Percentiles rank a stretch among this genome's conserved stretches.
Conservation (phyloP, 1,284 basidiomycete species). For the Cutaneotrichosporon mucoides region DNA sequence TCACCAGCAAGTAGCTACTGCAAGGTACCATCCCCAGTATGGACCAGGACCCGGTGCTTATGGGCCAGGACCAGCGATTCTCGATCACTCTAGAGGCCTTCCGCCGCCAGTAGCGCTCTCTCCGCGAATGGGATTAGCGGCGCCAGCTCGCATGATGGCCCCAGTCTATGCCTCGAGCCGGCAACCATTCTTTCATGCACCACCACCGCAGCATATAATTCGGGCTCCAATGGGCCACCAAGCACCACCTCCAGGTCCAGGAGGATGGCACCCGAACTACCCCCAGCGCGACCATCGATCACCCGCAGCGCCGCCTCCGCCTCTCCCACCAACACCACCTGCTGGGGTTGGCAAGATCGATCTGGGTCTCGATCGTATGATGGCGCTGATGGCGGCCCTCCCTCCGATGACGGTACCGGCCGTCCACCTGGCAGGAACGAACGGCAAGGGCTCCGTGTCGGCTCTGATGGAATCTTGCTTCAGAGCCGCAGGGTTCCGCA, state of each 20-base stretch:
- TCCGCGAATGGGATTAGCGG: not conserved
- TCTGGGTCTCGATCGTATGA: slow-evolving; percentile 70
- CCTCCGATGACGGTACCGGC: slow-evolving; percentile 72
- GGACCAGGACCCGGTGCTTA: not conserved
- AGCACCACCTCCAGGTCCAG: not conserved
- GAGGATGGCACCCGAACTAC: slow-evolving; percentile 1
- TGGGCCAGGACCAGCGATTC: slow-evolving; percentile 2
- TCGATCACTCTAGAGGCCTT: not conserved
- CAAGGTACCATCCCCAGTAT: not conserved
- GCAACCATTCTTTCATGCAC: not conserved
- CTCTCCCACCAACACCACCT: not conserved
- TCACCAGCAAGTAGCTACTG: too few relatives aligned
- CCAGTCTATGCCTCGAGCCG: not conserved
- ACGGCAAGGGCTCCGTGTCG: slow-evolving; percentile 93
- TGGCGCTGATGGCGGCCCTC: slow-evolving; percentile 58
- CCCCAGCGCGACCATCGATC: not conserved
- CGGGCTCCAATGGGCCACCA: not conserved
- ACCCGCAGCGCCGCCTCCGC: not conserved
- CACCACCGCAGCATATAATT: not conserved
- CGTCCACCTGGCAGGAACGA: slow-evolving; percentile 90
- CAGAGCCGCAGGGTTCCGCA: slow-evolving; percentile 55
- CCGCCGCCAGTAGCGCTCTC: not conserved
- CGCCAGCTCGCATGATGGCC: not conserved
- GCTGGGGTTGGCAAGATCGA: slow-evolving; percentile 56
- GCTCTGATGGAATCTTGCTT: slow-evolving; percentile 77